phyloP scores from a whole-genome alignment of 192 early-diverging fungal genomes.

The Dissophora ornata region DNA sequence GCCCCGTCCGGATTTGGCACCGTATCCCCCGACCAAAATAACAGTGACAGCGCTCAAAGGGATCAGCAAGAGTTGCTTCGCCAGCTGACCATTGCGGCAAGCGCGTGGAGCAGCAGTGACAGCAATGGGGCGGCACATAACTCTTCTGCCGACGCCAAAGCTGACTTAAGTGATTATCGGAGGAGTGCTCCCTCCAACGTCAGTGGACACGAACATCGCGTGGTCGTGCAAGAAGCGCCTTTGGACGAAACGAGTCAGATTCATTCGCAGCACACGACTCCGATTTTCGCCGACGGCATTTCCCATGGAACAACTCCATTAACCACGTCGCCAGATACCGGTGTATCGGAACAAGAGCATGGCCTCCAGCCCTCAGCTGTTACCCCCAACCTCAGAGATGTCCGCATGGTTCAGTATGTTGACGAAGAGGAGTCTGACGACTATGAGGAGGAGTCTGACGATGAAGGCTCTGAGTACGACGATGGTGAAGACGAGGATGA shows the following conservation, averaged over 20 bases:
- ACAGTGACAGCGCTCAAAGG: conserved; percentile 10
- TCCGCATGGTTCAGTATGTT: conserved; percentile 19
- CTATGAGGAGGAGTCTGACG: conserved; percentile 12
- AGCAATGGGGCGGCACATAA: not conserved
- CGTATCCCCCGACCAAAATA: not conserved
- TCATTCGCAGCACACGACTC: too few relatives aligned
- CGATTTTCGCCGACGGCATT: too few relatives aligned
- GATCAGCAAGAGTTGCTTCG: conserved; percentile 12
- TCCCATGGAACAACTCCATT: too few relatives aligned
- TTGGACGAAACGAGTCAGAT: too few relatives aligned
- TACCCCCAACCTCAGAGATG: not conserved
- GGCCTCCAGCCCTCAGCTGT: too few relatives aligned
- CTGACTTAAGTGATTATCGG: not conserved
- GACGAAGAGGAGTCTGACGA: conserved; percentile 27
- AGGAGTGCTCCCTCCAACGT: not conserved
- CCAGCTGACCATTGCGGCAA: conserved; percentile 19
- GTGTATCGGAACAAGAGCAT: too few relatives aligned
- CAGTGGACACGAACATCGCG: not conserved
- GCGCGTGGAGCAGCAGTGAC: conserved; percentile 1
- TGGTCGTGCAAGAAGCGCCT: too few relatives aligned
- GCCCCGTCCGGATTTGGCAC: not conserved
- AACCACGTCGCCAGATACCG: not conserved
- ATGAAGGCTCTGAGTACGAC: conserved; percentile 18
- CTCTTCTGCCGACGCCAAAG: not conserved
- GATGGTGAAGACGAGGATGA: conserved; percentile 40